Percentiles rank a stretch among this genome's conserved stretches.
phyloP scores from a whole-genome alignment of 192 early-diverging fungal species.

The Coemansia sp. region DNA sequence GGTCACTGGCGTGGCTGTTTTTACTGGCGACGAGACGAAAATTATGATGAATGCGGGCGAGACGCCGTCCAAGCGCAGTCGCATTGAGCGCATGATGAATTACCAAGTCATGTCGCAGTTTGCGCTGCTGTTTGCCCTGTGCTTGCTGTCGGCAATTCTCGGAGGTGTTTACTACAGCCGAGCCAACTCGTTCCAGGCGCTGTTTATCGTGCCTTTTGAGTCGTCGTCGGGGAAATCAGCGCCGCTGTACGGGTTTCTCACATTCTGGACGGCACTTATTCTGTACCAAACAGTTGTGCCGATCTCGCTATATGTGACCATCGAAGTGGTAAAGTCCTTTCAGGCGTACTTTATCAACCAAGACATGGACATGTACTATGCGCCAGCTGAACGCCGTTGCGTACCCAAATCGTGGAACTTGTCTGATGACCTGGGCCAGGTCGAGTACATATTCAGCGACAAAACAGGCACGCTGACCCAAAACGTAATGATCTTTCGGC shows the following conservation, averaged over 20 bases:
- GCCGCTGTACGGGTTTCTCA: slow-evolving; percentile 64
- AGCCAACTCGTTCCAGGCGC: slow-evolving; percentile 51
- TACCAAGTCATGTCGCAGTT: slow-evolving; percentile 85
- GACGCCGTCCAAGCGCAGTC: slow-evolving; percentile 89
- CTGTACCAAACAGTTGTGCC: slow-evolving; percentile 95
- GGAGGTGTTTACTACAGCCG: slow-evolving; percentile 64
- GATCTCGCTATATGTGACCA: slow-evolving; percentile 89
- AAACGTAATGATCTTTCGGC: slow-evolving; percentile 95
- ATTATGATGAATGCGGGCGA: slow-evolving; percentile 93
- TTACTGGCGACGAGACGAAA: slow-evolving; percentile 93
- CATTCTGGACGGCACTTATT: slow-evolving; percentile 83
- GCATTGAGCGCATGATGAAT: slow-evolving; percentile 90
- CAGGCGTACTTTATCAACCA: slow-evolving; percentile 91
- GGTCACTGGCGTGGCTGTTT: slow-evolving; percentile 82
- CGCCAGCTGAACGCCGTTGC: slow-evolving; percentile 71
- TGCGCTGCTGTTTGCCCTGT: slow-evolving; percentile 70
- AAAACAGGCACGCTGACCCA: slow-evolving; percentile 97
- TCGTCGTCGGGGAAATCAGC: slow-evolving; percentile 17
- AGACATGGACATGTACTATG: slow-evolving; percentile 91
- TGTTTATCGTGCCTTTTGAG: slow-evolving; percentile 47
- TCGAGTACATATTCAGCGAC: slow-evolving; percentile 96
- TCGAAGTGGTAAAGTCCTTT: slow-evolving; percentile 89
- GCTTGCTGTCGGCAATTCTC: slow-evolving; percentile 65
- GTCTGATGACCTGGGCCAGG: slow-evolving; percentile 90
- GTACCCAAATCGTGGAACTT: slow-evolving; percentile 87